phyloP scores from a whole-genome alignment of 2,329 filamentous ascomycete genomes.

The Tolypocladium sp. region DNA sequence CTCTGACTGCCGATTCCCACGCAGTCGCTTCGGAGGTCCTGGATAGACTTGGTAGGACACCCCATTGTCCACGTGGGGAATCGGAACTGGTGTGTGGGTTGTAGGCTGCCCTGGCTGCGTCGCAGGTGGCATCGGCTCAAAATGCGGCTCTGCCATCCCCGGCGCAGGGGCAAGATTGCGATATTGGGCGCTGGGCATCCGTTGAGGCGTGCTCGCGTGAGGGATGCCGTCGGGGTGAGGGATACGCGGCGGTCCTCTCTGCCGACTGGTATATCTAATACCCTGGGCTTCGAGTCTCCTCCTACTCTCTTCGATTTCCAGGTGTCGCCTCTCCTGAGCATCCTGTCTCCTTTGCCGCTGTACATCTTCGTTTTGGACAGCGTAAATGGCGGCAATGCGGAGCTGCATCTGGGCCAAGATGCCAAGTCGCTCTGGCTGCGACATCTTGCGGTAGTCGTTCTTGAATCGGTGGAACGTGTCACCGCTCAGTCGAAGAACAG shows the following conservation, averaged over 20 bases:
- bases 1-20: constrained; percentile 11
- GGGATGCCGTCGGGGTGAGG: constrained; percentile 6
- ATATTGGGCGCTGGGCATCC: constrained; percentile 1
- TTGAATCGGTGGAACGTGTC: constrained; percentile 36
- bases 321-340: constrained; percentile 26
- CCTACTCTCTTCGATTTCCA: constrained; percentile 25
- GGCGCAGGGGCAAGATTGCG: constrained; percentile 7
- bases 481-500: constrained; percentile 28
- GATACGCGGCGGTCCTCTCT: neutral
- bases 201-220: constrained; percentile 9
- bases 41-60: constrained; percentile 18
- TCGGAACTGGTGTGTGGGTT: constrained; percentile 14
- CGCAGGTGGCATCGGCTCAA: constrained; percentile 16
- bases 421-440: constrained; percentile 27
- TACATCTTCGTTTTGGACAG: constrained; percentile 33
- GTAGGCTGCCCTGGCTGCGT: constrained; percentile 14
- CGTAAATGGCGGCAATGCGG: constrained; percentile 33
- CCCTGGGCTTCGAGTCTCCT: constrained; percentile 15
- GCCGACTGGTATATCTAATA: constrained; percentile 12
- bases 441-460: constrained; percentile 32
- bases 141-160: constrained; percentile 16
- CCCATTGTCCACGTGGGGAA: constrained; percentile 8
- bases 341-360: constrained; percentile 30
- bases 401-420: constrained; percentile 30
- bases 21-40: constrained; percentile 19